Evolutionary conservation across 176 grass and related monocot genomes (phyloP).

Genomic region (Thalia dealbata): DNA sequence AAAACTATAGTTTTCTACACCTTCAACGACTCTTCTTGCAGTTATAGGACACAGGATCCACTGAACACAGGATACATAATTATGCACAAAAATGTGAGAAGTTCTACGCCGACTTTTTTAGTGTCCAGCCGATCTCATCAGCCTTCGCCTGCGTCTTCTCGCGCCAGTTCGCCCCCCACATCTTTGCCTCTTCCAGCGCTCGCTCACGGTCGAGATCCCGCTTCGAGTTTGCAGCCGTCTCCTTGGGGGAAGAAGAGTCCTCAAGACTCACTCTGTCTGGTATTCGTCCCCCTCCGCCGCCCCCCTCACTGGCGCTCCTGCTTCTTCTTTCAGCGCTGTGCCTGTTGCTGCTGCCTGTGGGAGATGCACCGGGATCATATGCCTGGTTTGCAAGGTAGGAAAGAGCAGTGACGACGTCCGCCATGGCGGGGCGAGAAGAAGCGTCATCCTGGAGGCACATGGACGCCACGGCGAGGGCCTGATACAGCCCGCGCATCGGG

Average conservation of each 20-base stretch:
- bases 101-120: background rate
- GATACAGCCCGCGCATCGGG: slow-evolving; percentile 68
- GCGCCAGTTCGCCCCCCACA: slow-evolving; percentile 90
- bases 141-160: slow-evolving; percentile 47
- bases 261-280: slow-evolving; percentile 1
- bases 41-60: background rate
- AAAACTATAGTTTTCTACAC: too few relatives aligned
- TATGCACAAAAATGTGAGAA: background rate
- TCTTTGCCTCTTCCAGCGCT: slow-evolving; percentile 62
- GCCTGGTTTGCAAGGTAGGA: slow-evolving; percentile 55
- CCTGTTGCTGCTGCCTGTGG: slow-evolving; percentile 25
- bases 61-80: too few relatives aligned
- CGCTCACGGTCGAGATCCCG: slow-evolving; percentile 57
- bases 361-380: slow-evolving; percentile 34
- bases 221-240: slow-evolving; percentile 37
- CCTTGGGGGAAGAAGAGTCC: slow-evolving; percentile 3
- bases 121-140: slow-evolving; percentile 25
- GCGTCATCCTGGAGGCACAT: slow-evolving; percentile 93
- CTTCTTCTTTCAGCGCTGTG: slow-evolving; percentile 18
- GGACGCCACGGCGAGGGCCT: slow-evolving; percentile 67
- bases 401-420: slow-evolving; percentile 72
- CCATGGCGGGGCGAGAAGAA: slow-evolving; percentile 52
- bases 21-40: background rate
- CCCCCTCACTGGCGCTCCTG: slow-evolving; percentile 20
- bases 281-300: slow-evolving; percentile 8